Evolutionary conservation across 2,329 filamentous ascomycete genomes (phyloP), one percentile per base, ranked within the genome.

Genomic region (Aureobasidium leucospermi): DNA sequence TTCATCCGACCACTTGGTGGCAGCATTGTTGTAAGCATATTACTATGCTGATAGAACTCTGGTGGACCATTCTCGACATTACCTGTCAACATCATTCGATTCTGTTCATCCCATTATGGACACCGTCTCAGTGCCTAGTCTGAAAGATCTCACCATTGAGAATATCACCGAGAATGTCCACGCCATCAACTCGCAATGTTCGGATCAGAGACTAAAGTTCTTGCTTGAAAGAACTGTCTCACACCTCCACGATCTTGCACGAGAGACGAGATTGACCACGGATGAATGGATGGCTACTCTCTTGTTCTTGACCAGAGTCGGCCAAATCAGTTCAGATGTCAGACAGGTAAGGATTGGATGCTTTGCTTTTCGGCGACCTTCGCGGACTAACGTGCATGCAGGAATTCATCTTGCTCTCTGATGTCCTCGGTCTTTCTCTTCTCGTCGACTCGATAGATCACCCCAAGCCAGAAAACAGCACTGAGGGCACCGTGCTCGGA

Each of bases 101-200:
- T 3, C 1, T 23, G 0, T 23, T 23, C 23, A 23, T 23, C 34
- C 4, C 34, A 36, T 13, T 3, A 36, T 36, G 34, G 34, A 8
- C 8, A 36, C 34, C 34, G 4, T 8, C 34, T 36, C 34, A 16
- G 71, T 79, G 23, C 82, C 82, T 60, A 74, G 76, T 9, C 75
- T 87, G 71, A 86, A 86, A 69, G 84, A 91, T 73, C 78, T 91
- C 36, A 90, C 85, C 1, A 86, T 86, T 64, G 86, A 90, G 68
- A 91, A 91, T 72, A 91, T 91, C 72, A 91, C 88, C 58, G 82
- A 87, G 53, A 90, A 91, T 68, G 85, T 87, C 34, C 80, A 87
- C 68, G 77, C 79, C 43, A 90, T 91, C 73, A 93, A 93, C 75
- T 87, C 86, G 7, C 82, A 86, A 75, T 82, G 83, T 66, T 70